Conservation (phyloP, 2,329 filamentous ascomycete species). For the Penicillium hordei region DNA sequence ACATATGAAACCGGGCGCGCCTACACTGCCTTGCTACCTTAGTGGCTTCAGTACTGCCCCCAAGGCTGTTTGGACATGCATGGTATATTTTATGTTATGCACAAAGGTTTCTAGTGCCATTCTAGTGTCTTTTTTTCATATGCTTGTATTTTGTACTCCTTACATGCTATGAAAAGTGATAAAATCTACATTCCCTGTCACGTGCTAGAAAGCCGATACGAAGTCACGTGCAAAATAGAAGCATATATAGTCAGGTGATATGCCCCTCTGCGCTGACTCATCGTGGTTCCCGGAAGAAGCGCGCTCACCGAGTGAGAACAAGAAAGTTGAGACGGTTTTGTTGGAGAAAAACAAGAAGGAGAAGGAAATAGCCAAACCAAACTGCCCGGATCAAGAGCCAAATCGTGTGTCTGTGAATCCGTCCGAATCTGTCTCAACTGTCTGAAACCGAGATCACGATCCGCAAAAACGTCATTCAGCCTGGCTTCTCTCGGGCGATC, state of each 20-base stretch:
- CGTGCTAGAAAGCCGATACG: not conserved
- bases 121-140: not conserved
- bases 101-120: not conserved
- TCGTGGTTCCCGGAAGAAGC: conserved; percentile 2
- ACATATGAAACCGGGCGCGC: conserved; percentile 1
- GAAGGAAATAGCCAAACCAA: not conserved
- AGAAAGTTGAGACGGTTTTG: conserved; percentile 4
- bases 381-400: not conserved
- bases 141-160: not conserved
- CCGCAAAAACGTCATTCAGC: conserved; percentile 30
- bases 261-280: conserved; percentile 7
- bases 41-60: not conserved
- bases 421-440: conserved; percentile 6
- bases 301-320: conserved; percentile 3
- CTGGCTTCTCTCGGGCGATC: conserved; percentile 38
- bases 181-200: not conserved
- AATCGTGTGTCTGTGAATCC: not conserved
- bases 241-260: not conserved
- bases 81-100: not conserved
- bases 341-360: not conserved
- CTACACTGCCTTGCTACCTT: conserved; percentile 7
- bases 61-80: not conserved
- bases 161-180: not conserved
- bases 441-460: conserved; percentile 17
- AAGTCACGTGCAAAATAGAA: not conserved